These are phyloP conservation scores for Sanghuangporus weigelae DNA, from an alignment of 1,284 basidiomycete species.

Conservation along the genomic window DNA sequence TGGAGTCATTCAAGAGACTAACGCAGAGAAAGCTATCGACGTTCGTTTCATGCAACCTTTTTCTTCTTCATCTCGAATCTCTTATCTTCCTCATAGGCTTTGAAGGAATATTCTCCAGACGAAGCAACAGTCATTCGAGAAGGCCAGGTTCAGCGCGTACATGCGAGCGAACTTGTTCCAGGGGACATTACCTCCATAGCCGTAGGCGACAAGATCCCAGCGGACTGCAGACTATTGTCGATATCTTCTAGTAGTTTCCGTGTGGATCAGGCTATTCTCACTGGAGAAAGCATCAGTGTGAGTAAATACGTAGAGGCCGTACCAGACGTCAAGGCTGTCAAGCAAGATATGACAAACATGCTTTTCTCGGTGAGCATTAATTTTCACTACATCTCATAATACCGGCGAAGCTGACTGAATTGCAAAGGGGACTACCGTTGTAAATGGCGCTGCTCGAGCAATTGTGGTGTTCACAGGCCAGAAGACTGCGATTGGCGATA, in stretches of 20 bases:
- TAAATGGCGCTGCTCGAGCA: constrained; percentile 83
- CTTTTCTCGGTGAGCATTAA: constrained; percentile 70
- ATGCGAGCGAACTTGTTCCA: constrained; percentile 85
- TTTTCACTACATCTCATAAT: background rate
- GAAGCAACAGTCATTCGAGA: constrained; percentile 87
- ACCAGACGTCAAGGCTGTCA: constrained; percentile 72
- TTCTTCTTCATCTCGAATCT: constrained; percentile 16
- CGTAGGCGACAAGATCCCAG: constrained; percentile 92
- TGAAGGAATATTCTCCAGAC: constrained; percentile 93
- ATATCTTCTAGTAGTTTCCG: constrained; percentile 89
- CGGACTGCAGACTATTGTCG: constrained; percentile 86
- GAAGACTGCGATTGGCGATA: constrained; percentile 88
- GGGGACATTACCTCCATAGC: constrained; percentile 88
- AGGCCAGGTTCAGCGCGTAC: constrained; percentile 66
- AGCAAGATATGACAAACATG: constrained; percentile 96
- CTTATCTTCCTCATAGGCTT: constrained; percentile 50
- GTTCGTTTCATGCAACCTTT: constrained; percentile 43
- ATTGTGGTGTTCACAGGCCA: constrained; percentile 83
- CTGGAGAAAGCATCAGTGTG: constrained; percentile 87
- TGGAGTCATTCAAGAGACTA: constrained; percentile 92
- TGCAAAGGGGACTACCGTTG: constrained; percentile 83
- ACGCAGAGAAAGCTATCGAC: constrained; percentile 93
- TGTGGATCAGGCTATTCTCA: constrained; percentile 91
- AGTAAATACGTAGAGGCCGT: constrained; percentile 71
- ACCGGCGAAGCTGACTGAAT: background rate